Base-by-base conservation (phyloP, 345 rosid genomes). In the Aurinia saxatilis region DNA sequence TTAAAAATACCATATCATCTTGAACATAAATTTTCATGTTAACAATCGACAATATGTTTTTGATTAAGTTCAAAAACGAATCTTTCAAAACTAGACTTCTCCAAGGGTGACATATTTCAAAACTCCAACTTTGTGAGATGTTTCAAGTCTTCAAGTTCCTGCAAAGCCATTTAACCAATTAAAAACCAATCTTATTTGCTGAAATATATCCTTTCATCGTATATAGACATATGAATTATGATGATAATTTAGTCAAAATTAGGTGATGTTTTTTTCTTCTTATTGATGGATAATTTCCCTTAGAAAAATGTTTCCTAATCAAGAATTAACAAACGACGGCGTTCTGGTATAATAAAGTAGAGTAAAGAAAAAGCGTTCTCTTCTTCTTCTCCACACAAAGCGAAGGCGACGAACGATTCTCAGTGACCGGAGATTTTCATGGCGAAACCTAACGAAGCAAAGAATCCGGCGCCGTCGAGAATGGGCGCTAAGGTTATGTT, bases 401-500 rank as follows among this genome's bases (percentile, higher is more conserved):
- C 60, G 66, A 49, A 55, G 64, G 65, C 70, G 54, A 57, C 4
- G 30, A 5, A 21, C 25, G 35, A 46, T 29, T 55, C 11, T 37
- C 66, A 27, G 44, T n/a, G 57, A 47, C 55, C 71, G 78, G 74
- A 51, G 62, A 57, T 13, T n/a, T n/a, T 57, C 64, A 70, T 70
- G 74, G 74, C 78, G 83, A 67, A 76, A 68, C 29, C 53, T 33
- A 50, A 31, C 6, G 59, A 45, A 58, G 54, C 47, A 10, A 75
- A 65, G 58, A 70, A n/a, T 45, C 34, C 71, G 53, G 67, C 50
- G 35, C 30, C 71, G 53, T 69, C 50, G 35, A 70, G 57, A 11
- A 79, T 63, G 82, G 78, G 41, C n/a, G 31, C 75, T 13, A 66
- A 57, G 68, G 81, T 93, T 66, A 79, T 79, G 81, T 41, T 90